phyloP scores from a whole-genome alignment of 768 basidiomycete species.

The Crucibulum laeve region DNA sequence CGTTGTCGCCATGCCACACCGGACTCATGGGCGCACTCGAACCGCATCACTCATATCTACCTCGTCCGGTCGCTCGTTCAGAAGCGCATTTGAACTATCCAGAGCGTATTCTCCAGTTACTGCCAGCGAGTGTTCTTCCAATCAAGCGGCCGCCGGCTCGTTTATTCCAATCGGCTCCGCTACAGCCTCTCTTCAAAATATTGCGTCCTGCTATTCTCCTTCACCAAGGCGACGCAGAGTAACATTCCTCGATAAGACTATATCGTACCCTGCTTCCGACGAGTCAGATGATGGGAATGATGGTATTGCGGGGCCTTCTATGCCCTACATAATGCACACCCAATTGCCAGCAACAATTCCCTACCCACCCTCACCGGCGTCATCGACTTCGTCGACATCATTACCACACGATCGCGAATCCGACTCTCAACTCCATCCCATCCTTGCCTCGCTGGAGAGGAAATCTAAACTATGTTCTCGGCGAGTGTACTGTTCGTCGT shows the following conservation, averaged over 20 bases:
- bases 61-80: slow-evolving; percentile 15
- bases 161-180: slow-evolving; percentile 24
- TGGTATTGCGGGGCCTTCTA: slow-evolving; percentile 5
- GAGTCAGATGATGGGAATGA: slow-evolving; percentile 8
- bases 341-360: slow-evolving; percentile 6
- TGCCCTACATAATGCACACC: slow-evolving; percentile 17
- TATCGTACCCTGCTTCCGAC: slow-evolving; percentile 13
- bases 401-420: slow-evolving; percentile 2
- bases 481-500: slow-evolving; percentile 42
- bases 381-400: slow-evolving; percentile 11
- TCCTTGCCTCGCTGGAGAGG: slow-evolving; percentile 46
- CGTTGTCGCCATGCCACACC: background rate
- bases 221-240: slow-evolving; percentile 15
- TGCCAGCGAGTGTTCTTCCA: slow-evolving; percentile 14
- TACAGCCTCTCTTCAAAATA: slow-evolving; percentile 12
- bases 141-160: slow-evolving; percentile 19
- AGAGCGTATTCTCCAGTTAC: slow-evolving; percentile 17
- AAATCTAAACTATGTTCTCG: slow-evolving; percentile 45
- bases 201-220: slow-evolving; percentile 13
- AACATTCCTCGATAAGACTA: slow-evolving; percentile 15
- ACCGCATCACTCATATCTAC: slow-evolving; percentile 23
- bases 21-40: slow-evolving; percentile 11
- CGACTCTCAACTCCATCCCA: slow-evolving; percentile 33
- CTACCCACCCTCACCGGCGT: slow-evolving; percentile 9
- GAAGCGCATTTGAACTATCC: slow-evolving; percentile 15